Percentiles rank a stretch among this genome's conserved stretches.
Evolutionary conservation across 108 stramenopile species (phyloP).

Genomic region (Cyclostephanos tholiformis): DNA sequence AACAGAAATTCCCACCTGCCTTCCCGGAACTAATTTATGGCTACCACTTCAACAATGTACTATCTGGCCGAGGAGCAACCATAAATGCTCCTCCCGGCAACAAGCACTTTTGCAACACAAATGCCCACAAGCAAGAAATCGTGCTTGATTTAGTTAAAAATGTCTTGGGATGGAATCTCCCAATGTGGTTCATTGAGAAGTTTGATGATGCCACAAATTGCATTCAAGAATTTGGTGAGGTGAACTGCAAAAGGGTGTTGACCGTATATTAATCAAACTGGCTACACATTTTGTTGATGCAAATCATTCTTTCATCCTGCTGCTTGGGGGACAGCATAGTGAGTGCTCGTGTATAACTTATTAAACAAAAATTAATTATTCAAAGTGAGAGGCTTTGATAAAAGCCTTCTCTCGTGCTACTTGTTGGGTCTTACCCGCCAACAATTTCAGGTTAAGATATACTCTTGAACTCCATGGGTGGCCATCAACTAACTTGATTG

Average conservation of each 20-base stretch:
- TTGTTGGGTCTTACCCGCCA: too few relatives aligned
- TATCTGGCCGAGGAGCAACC: conserved; percentile 72
- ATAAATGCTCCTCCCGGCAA: conserved; percentile 75
- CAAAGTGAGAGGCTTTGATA: too few relatives aligned
- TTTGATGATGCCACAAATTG: conserved; percentile 6
- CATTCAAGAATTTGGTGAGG: conserved; percentile 12
- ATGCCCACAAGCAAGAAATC: conserved; percentile 63
- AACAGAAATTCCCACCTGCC: conserved; percentile 22
- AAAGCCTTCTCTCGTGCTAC: too few relatives aligned
- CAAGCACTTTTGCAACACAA: conserved; percentile 61
- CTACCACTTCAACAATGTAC: conserved; percentile 53
- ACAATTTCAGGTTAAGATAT: too few relatives aligned
- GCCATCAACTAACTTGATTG: too few relatives aligned
- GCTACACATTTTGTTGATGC: conserved; percentile 8
- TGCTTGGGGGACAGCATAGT: too few relatives aligned
- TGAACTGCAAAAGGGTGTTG: conserved; percentile 5
- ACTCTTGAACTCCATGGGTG: too few relatives aligned
- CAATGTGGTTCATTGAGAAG: conserved; percentile 63
- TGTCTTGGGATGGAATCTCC: conserved; percentile 28
- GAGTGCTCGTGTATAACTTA: too few relatives aligned
- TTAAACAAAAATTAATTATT: too few relatives aligned
- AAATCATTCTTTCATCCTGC: too few relatives aligned
- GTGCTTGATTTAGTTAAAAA: conserved; percentile 60
- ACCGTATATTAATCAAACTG: conserved; percentile 16
- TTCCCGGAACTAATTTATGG: conserved; percentile 24